These are phyloP conservation scores for Perilla frutescens DNA, from an alignment of 257 asterid genomes.

Conservation along the genomic window DNA sequence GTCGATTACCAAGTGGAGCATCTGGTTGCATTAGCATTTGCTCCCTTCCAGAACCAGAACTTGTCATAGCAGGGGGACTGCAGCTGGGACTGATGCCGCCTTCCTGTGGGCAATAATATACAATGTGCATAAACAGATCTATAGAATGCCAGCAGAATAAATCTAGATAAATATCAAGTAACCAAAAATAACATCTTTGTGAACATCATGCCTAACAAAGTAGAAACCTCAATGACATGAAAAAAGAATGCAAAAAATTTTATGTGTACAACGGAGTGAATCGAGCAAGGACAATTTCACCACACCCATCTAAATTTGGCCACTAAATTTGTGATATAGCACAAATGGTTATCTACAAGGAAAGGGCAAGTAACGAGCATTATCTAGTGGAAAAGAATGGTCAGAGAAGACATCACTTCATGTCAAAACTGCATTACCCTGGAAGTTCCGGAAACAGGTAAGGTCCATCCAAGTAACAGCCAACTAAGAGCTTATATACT, in stretches of 20 bases:
- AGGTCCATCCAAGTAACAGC: neutral
- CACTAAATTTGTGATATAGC: neutral
- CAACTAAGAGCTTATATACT: neutral
- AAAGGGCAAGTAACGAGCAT: neutral
- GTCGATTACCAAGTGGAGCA: constrained; percentile 40
- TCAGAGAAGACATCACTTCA: constrained; percentile 7
- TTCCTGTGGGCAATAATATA: constrained; percentile 47
- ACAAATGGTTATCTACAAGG: neutral
- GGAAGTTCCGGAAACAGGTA: constrained; percentile 2
- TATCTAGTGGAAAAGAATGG: constrained; percentile 8
- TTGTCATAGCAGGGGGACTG: constrained; percentile 35
- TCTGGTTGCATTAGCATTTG: constrained; percentile 38
- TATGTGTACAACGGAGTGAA: constrained; percentile 8
- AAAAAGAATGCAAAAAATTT: neutral
- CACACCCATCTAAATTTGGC: neutral
- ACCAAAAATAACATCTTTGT: neutral
- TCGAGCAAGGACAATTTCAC: constrained; percentile 18
- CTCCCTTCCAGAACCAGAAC: constrained; percentile 40
- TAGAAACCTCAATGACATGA: neutral
- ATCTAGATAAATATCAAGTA: constrained; percentile 19
- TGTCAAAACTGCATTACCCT: neutral
- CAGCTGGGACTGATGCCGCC: constrained; percentile 39
- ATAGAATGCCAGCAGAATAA: neutral
- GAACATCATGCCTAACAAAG: neutral
- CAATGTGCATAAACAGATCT: constrained; percentile 14